These are phyloP conservation scores for Turritis glabra DNA, from an alignment of 345 rosid genomes.

Conservation along the genomic window DNA sequence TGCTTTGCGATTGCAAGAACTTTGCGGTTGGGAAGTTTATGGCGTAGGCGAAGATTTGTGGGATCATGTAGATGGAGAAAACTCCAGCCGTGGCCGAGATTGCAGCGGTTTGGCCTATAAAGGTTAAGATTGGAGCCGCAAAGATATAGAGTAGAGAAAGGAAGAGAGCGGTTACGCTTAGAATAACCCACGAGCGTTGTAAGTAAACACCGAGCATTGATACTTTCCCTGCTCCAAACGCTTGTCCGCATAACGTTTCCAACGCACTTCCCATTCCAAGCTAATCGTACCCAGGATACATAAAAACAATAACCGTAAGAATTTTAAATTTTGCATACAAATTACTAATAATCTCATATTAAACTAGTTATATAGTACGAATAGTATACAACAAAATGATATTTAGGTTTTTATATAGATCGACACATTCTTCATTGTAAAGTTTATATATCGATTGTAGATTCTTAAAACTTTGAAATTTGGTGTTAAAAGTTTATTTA, in stretches of 20 bases:
- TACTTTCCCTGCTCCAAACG: constrained; percentile 77
- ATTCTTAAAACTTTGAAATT: neutral
- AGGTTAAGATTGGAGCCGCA: constrained; percentile 48
- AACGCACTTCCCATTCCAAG: constrained; percentile 99
- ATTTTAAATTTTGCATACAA: neutral
- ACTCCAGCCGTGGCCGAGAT: constrained; percentile 68
- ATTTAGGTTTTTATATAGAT: neutral
- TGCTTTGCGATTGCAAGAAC: constrained; percentile 91
- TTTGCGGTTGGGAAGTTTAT: constrained; percentile 72
- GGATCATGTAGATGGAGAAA: constrained; percentile 82
- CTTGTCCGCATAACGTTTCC: constrained; percentile 93
- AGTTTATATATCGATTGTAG: neutral
- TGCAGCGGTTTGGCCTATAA: constrained; percentile 70
- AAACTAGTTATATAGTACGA: neutral
- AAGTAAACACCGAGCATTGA: constrained; percentile 87
- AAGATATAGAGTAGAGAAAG: constrained; percentile 64
- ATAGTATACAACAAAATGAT: neutral
- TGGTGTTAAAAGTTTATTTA: neutral
- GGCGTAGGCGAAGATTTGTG: constrained; percentile 79
- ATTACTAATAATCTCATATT: neutral
- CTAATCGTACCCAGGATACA: constrained; percentile 43
- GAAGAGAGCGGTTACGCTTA: constrained; percentile 51
- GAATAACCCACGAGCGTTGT: constrained; percentile 94
- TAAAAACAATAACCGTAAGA: neutral
- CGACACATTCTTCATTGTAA: neutral